Conservation (phyloP, 2,329 filamentous ascomycete genomes). For the Phaeomoniella chlamydospora region DNA sequence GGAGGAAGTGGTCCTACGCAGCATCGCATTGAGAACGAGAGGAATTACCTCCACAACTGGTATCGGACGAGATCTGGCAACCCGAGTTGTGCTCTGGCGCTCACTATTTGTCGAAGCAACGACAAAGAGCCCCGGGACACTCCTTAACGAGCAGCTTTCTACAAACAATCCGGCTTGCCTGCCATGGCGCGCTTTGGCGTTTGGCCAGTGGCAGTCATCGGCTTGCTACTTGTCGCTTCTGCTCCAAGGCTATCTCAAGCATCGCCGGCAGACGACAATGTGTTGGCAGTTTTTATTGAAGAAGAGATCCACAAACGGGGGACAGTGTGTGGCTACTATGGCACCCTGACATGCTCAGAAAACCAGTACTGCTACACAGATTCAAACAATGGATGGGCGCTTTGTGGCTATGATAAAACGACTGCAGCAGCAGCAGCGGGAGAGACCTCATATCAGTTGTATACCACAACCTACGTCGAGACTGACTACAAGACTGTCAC, state of each 20-base stretch:
- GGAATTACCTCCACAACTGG: too few species aligned
- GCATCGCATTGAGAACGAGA: too few species aligned
- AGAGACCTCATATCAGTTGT: conserved; percentile 38
- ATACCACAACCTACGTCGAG: conserved; percentile 42
- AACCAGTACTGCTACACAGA: conserved; percentile 35
- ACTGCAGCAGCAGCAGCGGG: conserved; percentile 11
- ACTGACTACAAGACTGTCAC: conserved; percentile 40
- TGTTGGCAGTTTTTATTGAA: not conserved
- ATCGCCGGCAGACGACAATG: not conserved
- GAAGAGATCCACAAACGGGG: conserved; percentile 5
- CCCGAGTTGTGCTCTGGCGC: too few species aligned
- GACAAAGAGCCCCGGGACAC: too few species aligned
- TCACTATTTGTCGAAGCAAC: too few species aligned
- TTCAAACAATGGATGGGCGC: conserved; percentile 26
- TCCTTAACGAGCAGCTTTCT: too few species aligned
- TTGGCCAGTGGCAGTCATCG: not conserved
- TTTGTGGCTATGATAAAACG: conserved; percentile 21
- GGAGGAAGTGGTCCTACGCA: too few species aligned
- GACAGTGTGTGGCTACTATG: conserved; percentile 37
- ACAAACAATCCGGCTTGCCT: too few species aligned
- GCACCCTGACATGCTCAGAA: conserved; percentile 33
- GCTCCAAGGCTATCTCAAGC: not conserved
- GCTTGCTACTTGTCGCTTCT: not conserved
- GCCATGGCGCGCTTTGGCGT: too few species aligned
- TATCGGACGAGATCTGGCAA: too few species aligned